Base-by-base conservation (phyloP, 192 early-diverging fungal species). In the Podila clonocystis region DNA sequence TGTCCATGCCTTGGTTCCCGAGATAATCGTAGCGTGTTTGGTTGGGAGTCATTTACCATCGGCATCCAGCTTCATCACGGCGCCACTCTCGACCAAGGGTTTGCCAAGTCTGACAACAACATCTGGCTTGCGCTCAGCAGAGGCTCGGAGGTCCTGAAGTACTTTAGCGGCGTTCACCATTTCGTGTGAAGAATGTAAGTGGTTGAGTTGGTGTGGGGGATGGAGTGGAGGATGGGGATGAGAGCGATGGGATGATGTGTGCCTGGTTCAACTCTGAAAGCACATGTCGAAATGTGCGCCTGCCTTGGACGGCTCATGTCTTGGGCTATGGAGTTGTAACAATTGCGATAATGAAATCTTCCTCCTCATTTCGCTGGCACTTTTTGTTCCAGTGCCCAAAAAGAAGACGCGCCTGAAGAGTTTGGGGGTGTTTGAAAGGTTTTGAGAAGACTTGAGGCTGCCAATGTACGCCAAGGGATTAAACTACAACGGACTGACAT, bases 71-170 rank as follows among this genome's bases (percentile, higher is more conserved):
- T 84, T 84, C 30, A 52, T 66, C 30, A 82, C 65, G 28, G 79
- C 65, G 3, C 78, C 78, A 11, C 50, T 63, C 11, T 77, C 61
- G 60, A 86, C 58, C 5, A 86, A 50, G 28, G 61, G 79, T 61
- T 73, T 72, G 24, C 85, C 85, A 9, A 86, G 67, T 13, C 71
- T 38, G 72, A 86, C 85, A 24, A 86, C 85, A 19, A 86, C 67
- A 62, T 78, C 83, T 30, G 85, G 70, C 28, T 84, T 86, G 49
- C 85, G 71, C 64, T 86, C 82, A 11, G 82, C 85, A 26, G 83
- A 74, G 38, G 82, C 79, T 26, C 85, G 64, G 52, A 86, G 62
- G 52, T 86, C 85, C 55, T 86, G 85, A 34, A 86, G 85, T 68
- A 73, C 79, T 68, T 74, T 68, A 48, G 74, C 65, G 28, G 82